Evolutionary conservation across 2,329 filamentous ascomycete species (phyloP), one percentile per base, ranked within the genome.

Genomic region (Graphilbum fragrans): DNA sequence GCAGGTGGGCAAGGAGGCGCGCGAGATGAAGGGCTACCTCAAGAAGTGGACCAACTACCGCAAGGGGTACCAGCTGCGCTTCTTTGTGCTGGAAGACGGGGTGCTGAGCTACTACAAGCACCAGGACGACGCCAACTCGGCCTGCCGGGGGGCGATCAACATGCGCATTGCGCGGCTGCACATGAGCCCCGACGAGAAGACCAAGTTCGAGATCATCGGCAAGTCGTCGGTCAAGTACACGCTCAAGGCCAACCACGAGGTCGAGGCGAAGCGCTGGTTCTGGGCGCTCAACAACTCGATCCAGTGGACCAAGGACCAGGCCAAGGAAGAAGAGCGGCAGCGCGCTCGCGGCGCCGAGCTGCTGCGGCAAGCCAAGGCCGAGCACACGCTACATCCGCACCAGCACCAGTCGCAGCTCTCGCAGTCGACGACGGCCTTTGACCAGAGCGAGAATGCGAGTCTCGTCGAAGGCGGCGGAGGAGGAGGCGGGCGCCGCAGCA

Each of bases 1-100:
- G 18, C 59, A 79, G 44, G 83, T 82, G 21, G 82, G 83, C 16
- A 87, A 90, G 50, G 92, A 98, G 55, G 83, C 85, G 17, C 75
- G 88, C 37, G 90, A 96, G 62, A 96, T 98, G 85, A 95, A 94
- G 65, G 92, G 92, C 7, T 98, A 96, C 58, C 69, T 98, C 43
- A 96, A 95, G 65, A 98, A 98, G 60, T 98, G 92, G 92, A 98
- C 92, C 37, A 98, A 98, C 58, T 98, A 98, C 58, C 88, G 90
- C 19, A 88, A 85, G 56, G 92, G 92, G 9, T 98, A 95, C 65
- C 94, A 98, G 64, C 62, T 98, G 48, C 74, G 92, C 45, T 98
- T 90, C 88, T 98, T 98, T 57, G 92, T 96, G 14, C 74, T 98
- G 9, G 92, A 98, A 58, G 92, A 98, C 57, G 92, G 92, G 12